Evolutionary conservation across 805 yeast genomes (phyloP).

Genomic region (Teunomyces funiuensis): DNA sequence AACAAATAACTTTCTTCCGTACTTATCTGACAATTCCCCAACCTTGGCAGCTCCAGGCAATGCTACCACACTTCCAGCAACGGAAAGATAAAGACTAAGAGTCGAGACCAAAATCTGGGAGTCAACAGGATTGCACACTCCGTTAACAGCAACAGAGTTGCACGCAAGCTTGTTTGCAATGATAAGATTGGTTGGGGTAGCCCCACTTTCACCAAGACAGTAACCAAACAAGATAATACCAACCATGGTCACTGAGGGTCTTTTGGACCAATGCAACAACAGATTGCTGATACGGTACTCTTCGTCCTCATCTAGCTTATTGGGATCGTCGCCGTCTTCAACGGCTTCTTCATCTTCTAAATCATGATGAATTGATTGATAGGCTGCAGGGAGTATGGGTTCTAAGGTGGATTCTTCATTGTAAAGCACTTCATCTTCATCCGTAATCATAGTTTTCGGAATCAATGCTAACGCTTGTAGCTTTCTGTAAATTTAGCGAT

Average conservation of each 20-base stretch:
- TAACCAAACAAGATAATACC: slow-evolving; percentile 41
- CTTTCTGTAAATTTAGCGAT: neutral
- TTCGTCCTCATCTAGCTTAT: slow-evolving; percentile 15
- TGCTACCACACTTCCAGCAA: slow-evolving; percentile 5
- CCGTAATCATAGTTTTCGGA: neutral
- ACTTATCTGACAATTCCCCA: slow-evolving; percentile 10
- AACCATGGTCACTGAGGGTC: slow-evolving; percentile 56
- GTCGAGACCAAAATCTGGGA: slow-evolving; percentile 11
- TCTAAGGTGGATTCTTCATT: neutral
- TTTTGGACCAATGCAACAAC: slow-evolving; percentile 48
- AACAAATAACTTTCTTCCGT: slow-evolving; percentile 11
- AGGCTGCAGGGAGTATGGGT: slow-evolving; percentile 1
- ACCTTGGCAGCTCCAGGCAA: slow-evolving; percentile 7
- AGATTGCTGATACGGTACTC: slow-evolving; percentile 48
- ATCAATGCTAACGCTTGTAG: neutral
- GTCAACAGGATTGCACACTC: slow-evolving; percentile 12
- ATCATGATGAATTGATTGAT: slow-evolving; percentile 1
- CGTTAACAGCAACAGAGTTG: slow-evolving; percentile 5
- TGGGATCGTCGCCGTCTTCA: slow-evolving; percentile 12
- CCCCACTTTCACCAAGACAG: slow-evolving; percentile 40
- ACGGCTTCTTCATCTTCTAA: neutral
- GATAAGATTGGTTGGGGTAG: slow-evolving; percentile 43
- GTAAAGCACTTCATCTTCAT: neutral
- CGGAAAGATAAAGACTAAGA: slow-evolving; percentile 2
- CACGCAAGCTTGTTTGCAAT: slow-evolving; percentile 29